phyloP scores from a whole-genome alignment of 2,329 filamentous ascomycete genomes.

The Zasmidium angulare region DNA sequence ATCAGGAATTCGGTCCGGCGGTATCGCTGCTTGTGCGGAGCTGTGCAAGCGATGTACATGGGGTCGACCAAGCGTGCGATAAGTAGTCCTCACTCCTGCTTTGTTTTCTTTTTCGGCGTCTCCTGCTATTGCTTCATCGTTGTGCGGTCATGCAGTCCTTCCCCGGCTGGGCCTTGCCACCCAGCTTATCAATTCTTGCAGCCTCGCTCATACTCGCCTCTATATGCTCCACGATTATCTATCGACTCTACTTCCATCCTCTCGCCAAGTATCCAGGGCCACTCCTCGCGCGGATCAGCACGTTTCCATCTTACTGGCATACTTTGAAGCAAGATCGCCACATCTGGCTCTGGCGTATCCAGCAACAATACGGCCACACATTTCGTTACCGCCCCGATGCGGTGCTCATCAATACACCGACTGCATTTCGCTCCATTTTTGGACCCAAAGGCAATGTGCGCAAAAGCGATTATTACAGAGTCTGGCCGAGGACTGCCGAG shows the following conservation, averaged over 20 bases:
- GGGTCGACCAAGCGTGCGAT: too few species aligned
- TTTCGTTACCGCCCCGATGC: conserved; percentile 24
- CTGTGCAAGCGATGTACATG: too few species aligned
- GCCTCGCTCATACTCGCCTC: not conserved
- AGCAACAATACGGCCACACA: conserved; percentile 21
- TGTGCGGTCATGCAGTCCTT: too few species aligned
- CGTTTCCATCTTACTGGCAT: conserved; percentile 17
- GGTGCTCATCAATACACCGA: conserved; percentile 22
- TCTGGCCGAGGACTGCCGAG: conserved; percentile 15
- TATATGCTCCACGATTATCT: not conserved
- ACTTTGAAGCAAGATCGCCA: conserved; percentile 19
- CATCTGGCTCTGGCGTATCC: conserved; percentile 17
- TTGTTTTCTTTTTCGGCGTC: too few species aligned
- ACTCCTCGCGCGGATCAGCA: conserved; percentile 18
- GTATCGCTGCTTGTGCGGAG: too few species aligned
- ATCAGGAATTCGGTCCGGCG: too few species aligned
- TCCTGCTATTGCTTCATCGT: too few species aligned
- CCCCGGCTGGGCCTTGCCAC: too few species aligned
- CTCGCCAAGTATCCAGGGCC: conserved; percentile 13
- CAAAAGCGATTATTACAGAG: conserved; percentile 21
- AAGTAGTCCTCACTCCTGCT: too few species aligned
- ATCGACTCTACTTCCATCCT: conserved; percentile 12
- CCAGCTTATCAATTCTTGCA: too few species aligned
- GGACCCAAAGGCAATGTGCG: conserved; percentile 22
- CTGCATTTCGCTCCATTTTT: conserved; percentile 19